Conservation (phyloP, 257 asterid genomes). For the Oldenlandia corymbosa region DNA sequence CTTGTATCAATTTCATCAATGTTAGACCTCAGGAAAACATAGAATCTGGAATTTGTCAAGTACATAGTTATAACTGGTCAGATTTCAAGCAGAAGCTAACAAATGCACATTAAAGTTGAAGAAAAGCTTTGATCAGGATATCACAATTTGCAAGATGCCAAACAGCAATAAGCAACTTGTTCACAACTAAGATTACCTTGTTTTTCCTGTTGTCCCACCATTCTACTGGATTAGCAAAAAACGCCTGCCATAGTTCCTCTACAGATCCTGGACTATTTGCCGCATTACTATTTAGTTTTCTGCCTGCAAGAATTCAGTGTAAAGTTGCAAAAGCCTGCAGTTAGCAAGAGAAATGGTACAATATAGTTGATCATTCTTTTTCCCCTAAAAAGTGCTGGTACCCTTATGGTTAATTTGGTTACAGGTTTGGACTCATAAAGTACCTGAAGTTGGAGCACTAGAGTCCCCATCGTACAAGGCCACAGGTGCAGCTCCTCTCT, state of each 20-base stretch:
- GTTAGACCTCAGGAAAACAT: neutral
- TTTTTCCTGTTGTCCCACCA: slow-evolving; percentile 99
- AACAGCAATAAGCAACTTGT: neutral
- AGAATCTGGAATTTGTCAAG: neutral
- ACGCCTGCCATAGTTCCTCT: slow-evolving; percentile 96
- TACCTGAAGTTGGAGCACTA: slow-evolving; percentile 37
- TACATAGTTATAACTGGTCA: neutral
- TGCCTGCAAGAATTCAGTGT: slow-evolving; percentile 40
- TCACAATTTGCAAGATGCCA: neutral
- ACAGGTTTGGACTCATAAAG: neutral
- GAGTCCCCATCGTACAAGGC: slow-evolving; percentile 58
- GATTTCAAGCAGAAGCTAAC: neutral
- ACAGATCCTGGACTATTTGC: slow-evolving; percentile 56
- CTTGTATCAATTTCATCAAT: neutral
- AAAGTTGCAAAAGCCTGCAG: neutral
- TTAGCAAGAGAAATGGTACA: too few relatives aligned
- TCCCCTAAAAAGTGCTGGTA: neutral
- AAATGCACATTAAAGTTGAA: neutral
- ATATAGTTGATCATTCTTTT: too few relatives aligned
- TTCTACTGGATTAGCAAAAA: slow-evolving; percentile 82
- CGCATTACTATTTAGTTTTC: slow-evolving; percentile 38
- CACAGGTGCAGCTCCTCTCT: slow-evolving; percentile 43
- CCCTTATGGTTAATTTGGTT: neutral
- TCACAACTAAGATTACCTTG: slow-evolving; percentile 48
- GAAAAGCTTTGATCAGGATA: neutral